Conservation (phyloP, 179 eudicot species). For the Nepenthes alata region DNA sequence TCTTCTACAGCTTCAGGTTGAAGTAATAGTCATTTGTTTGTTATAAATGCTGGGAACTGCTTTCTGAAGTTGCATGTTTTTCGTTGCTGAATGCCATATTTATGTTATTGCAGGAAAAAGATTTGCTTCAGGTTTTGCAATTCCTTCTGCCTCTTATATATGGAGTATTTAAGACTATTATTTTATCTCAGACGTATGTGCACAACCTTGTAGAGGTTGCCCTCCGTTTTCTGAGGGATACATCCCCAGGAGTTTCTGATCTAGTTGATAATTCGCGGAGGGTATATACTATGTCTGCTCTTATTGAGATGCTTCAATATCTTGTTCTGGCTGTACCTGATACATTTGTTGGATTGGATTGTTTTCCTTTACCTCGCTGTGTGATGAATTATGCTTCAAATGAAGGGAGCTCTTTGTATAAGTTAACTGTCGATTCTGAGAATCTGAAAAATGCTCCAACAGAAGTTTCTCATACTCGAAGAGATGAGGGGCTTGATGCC, state of each 20-base stretch:
- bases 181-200: slow-evolving; percentile 75
- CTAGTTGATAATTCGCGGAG: slow-evolving; percentile 56
- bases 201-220: slow-evolving; percentile 61
- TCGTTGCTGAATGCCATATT: not conserved
- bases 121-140: slow-evolving; percentile 58
- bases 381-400: slow-evolving; percentile 26
- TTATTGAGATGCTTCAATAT: slow-evolving; percentile 88
- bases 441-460: slow-evolving; percentile 21
- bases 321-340: slow-evolving; percentile 77
- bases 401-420: slow-evolving; percentile 35
- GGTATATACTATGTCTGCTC: slow-evolving; percentile 58
- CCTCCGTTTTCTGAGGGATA: slow-evolving; percentile 62
- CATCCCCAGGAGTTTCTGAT: slow-evolving; percentile 64
- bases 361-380: slow-evolving; percentile 72
- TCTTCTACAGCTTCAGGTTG: slow-evolving; percentile 81
- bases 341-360: slow-evolving; percentile 91
- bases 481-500: slow-evolving; percentile 34
- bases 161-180: slow-evolving; percentile 52
- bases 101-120: slow-evolving; percentile 55
- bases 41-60: not conserved
- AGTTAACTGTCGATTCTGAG: slow-evolving; percentile 29
- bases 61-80: not conserved
- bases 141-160: slow-evolving; percentile 72
- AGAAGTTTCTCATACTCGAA: slow-evolving; percentile 19
- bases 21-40: not conserved